Evolutionary conservation across 2,329 filamentous ascomycete species (phyloP).

Genomic region (Geoglossum cookeanum): DNA sequence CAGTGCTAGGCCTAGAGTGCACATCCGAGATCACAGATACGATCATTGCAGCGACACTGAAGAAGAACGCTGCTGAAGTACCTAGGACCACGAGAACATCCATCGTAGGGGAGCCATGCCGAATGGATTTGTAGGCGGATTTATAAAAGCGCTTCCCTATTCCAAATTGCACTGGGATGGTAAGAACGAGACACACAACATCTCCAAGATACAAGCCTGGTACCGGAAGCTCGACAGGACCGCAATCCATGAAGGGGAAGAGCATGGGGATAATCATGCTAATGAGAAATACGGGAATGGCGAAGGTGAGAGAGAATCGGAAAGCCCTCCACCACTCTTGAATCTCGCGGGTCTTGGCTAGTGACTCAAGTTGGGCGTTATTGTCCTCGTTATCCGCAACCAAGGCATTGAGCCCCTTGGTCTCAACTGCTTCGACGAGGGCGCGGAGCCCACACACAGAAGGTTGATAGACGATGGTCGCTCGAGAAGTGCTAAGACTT

Average conservation of each 20-base stretch:
- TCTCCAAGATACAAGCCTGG: conserved; percentile 78
- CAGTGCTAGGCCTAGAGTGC: conserved; percentile 64
- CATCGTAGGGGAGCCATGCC: conserved; percentile 88
- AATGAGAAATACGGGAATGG: conserved; percentile 75
- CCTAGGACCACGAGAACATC: conserved; percentile 88
- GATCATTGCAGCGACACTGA: conserved; percentile 72
- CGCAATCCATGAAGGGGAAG: conserved; percentile 57
- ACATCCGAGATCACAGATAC: conserved; percentile 59
- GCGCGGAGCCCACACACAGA: conserved; percentile 56
- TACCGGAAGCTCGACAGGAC: conserved; percentile 40
- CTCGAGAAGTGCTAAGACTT: conserved; percentile 51
- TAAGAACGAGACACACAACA: conserved; percentile 62
- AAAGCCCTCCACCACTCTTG: conserved; percentile 81
- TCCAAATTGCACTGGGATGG: conserved; percentile 88
- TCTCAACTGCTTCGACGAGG: conserved; percentile 67
- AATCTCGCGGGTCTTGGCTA: conserved; percentile 92
- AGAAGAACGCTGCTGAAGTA: conserved; percentile 90
- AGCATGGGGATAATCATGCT: conserved; percentile 92
- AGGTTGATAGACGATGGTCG: conserved; percentile 55
- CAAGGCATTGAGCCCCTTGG: conserved; percentile 70
- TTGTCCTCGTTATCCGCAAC: conserved; percentile 87
- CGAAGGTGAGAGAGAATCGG: conserved; percentile 56
- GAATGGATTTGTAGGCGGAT: conserved; percentile 82
- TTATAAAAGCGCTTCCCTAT: conserved; percentile 87
- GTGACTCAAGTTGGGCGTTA: conserved; percentile 85